Base-by-base conservation (phyloP, 169 alveolate species). In the Eimeria brunetti region DNA sequence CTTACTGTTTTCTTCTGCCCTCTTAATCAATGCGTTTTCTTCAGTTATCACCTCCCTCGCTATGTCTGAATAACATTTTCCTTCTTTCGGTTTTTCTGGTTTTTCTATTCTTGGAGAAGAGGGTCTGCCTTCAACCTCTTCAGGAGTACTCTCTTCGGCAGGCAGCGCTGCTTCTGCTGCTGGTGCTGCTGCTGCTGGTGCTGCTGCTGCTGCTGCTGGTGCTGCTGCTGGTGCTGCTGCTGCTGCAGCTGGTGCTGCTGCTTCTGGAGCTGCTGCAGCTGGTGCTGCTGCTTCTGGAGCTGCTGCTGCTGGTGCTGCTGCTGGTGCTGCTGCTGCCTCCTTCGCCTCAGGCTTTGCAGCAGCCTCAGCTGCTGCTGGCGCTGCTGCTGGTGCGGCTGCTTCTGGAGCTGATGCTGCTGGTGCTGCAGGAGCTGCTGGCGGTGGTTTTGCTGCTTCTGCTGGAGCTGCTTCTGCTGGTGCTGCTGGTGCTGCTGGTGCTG, bases 141-240 rank as follows among this genome's bases (percentile, higher is more conserved):
- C 90, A 27, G 73, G 90, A n/a, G 18, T 53, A 83, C 90, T 83
- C 90, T 83, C 90, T 75, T 83, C 90, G 49, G 73, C 67, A 41
- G 90, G 90, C 71, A 53, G 12, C 56, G 85, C 12, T 36, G 85
- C 46, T 30, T 44, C 85, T 38, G n/a, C 58, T 44, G 41, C 41
- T 30, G 81, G 30, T 14, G 30, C 6, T 2, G 46, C 44, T 8
- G 22, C 46, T 22, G 14, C 81, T 27, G 30, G 81, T 14, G 46
- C 6, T 22, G 30, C 81, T 27, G 81, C 30, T 71, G 81, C 81
- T 27, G 18, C 36, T 71, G 12, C 41, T 33, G 20, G 64, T 11
- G 90, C 62, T 51, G 30, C 92, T 38, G 41, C 33, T 51, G 60
- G 67, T 33, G 18, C 41, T 1, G 46, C 24, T 33, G 67, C 90